Evolutionary conservation across 2,329 filamentous ascomycete genomes (phyloP), one percentile per base, ranked within the genome.

Genomic region (Pseudopithomyces chartarum): DNA sequence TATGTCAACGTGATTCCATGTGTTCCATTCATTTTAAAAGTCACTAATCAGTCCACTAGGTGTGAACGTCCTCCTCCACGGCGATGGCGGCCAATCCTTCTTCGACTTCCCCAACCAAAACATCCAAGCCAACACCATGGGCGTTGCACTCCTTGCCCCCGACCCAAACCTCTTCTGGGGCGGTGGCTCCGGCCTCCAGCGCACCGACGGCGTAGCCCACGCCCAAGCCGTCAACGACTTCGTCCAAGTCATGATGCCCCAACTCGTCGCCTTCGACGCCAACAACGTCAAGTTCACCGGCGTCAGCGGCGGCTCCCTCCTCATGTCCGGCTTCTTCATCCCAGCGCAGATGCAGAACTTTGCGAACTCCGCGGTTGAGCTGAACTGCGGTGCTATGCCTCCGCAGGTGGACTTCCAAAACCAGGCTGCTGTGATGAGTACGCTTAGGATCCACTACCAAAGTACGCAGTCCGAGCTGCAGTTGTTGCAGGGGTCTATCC

Each of bases 81-180:
- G 84, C 48, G 84, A 87, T 65, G 84, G 84, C 40, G 84, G 84
- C 6, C 81, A 85, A 63, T 84, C 81, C 12, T 85, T 85, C 77
- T 83, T 84, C 70, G 82, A 83, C 66, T 83, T 84, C 72, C 82
- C 82, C 34, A 85, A 85, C 69, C 81, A 85, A 62, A 79, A 77
- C 17, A 80, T 84, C 11, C 80, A 81, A 53, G 67, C 73, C 49
- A 80, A 80, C 59, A 78, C 83, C 32, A 82, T 83, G 68, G 83
- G 83, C 57, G 81, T 84, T 10, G 82, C 76, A 8, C 71, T 85
- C 1, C 79, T 86, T 12, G 82, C 84, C 0, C 84, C 84, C 6
- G 78, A 85, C 67, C 67, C 74, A 52, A 80, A 75, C 58, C 78
- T 83, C 33, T 85, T 85, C 77, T 87, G 84, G 84, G 84, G 84